Evolutionary conservation across 208 protist species (phyloP).

Genomic region (Borovskyia barvae): DNA sequence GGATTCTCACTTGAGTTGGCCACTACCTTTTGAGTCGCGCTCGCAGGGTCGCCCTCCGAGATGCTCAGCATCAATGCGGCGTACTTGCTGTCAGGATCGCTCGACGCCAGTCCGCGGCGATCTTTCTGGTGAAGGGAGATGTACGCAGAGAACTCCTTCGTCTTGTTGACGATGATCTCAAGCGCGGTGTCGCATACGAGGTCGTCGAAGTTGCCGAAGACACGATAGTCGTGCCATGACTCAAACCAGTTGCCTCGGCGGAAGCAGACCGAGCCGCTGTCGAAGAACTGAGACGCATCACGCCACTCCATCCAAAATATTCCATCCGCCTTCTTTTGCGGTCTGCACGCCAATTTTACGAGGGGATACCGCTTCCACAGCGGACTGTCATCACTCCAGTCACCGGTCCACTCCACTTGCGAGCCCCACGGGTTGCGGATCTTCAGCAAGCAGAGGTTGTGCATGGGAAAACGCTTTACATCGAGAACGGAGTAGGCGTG

Average conservation of each 20-base stretch:
- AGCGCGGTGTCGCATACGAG: conserved; percentile 39
- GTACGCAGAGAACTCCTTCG: conserved; percentile 32
- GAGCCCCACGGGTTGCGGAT: conserved; percentile 77
- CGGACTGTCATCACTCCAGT: conserved; percentile 53
- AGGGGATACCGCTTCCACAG: conserved; percentile 51
- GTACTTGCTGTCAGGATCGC: conserved; percentile 44
- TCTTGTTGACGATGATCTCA: conserved; percentile 36
- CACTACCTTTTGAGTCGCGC: conserved; percentile 29
- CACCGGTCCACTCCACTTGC: conserved; percentile 59
- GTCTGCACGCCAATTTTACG: conserved; percentile 43
- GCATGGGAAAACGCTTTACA: conserved; percentile 46
- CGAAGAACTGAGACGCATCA: conserved; percentile 66
- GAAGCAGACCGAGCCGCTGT: conserved; percentile 61
- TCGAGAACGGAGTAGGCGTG: conserved; percentile 73
- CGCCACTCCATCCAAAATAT: conserved; percentile 80
- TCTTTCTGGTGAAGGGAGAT: conserved; percentile 56
- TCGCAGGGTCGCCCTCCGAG: conserved; percentile 24
- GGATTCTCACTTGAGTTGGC: conserved; percentile 35
- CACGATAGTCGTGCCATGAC: conserved; percentile 52
- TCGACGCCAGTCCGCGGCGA: conserved; percentile 32
- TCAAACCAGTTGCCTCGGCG: conserved; percentile 32
- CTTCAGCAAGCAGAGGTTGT: conserved; percentile 53
- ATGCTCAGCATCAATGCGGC: conserved; percentile 50
- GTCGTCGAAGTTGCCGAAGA: conserved; percentile 41
- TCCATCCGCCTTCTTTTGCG: conserved; percentile 46